A percentile compares a stretch with the other conserved stretches of the same genome.
Conservation (phyloP, 805 yeast species). For the Saturnispora diversa region DNA sequence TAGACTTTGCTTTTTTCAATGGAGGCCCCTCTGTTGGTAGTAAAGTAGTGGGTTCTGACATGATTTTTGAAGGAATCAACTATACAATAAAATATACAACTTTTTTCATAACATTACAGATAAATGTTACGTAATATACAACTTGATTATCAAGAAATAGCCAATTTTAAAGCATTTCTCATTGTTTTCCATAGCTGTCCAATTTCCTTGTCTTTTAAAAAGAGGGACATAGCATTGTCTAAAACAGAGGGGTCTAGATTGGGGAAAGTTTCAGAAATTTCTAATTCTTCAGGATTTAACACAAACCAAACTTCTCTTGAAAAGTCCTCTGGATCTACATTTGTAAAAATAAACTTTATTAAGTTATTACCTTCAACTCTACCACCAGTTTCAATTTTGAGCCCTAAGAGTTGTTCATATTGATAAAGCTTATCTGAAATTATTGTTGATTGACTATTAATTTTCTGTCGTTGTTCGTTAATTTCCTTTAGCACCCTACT, state of each 20-base stretch:
- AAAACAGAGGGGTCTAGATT: conserved; percentile 21
- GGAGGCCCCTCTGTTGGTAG: conserved; percentile 5
- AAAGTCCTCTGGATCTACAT: conserved; percentile 39
- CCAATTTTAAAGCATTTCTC: conserved; percentile 20
- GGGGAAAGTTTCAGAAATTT: conserved; percentile 32
- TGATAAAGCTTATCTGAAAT: conserved; percentile 37
- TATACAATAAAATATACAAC: not conserved
- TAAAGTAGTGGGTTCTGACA: conserved; percentile 2
- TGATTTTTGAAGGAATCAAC: not conserved
- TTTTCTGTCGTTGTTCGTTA: conserved; percentile 24
- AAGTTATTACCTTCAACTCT: conserved; percentile 27
- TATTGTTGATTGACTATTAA: conserved; percentile 31
- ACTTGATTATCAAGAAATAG: not conserved
- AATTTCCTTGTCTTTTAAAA: conserved; percentile 25
- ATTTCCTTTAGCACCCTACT: conserved; percentile 20
- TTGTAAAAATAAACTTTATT: conserved; percentile 36
- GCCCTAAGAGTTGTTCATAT: conserved; percentile 40
- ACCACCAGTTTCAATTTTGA: conserved; percentile 33
- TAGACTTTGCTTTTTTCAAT: conserved; percentile 8
- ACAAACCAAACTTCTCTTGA: conserved; percentile 38
- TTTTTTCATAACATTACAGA: not conserved
- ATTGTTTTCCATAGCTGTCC: conserved; percentile 30
- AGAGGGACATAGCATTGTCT: conserved; percentile 17
- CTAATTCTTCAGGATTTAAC: conserved; percentile 32
- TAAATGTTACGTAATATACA: not conserved